Conservation (phyloP, 805 yeast genomes). For the Kuraishia floccosa region DNA sequence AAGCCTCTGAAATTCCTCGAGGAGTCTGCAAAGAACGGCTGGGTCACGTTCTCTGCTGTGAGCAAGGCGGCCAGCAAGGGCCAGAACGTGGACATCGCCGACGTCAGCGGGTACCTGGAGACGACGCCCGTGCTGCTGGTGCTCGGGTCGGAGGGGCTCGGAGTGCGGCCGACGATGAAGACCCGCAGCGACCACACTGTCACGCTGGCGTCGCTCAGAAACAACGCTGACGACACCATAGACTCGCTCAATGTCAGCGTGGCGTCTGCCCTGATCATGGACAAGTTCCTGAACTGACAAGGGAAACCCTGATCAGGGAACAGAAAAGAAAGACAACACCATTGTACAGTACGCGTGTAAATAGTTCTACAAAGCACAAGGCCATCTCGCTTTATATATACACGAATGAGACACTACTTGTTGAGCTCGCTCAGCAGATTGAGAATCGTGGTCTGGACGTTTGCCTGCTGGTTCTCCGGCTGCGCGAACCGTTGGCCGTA, state of each 20-base stretch:
- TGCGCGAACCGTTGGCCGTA: no score
- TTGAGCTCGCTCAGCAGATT: no score
- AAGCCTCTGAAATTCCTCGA: constrained; percentile 57
- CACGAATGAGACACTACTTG: no score
- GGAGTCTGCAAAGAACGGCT: constrained; percentile 41
- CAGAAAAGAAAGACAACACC: no score
- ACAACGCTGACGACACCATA: constrained; percentile 23
- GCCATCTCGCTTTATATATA: no score
- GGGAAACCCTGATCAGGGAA: no score
- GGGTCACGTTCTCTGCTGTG: constrained; percentile 63
- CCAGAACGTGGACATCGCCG: constrained; percentile 23
- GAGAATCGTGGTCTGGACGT: no score
- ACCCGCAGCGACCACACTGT: constrained; percentile 44
- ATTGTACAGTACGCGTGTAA: no score
- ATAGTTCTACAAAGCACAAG: no score
- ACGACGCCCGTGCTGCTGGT: constrained; percentile 57
- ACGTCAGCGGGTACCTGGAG: constrained; percentile 30
- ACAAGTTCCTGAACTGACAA: constrained; percentile 7
- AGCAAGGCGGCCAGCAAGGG: constrained; percentile 21
- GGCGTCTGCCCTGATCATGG: constrained; percentile 64
- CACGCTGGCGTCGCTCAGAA: constrained; percentile 19
- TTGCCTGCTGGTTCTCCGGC: no score
- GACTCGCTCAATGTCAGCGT: constrained; percentile 88
- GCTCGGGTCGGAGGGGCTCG: constrained; percentile 80
- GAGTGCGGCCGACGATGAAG: constrained; percentile 59